These are phyloP conservation scores for Phaffia rhodozyma DNA, from an alignment of 1,284 basidiomycete genomes.

Conservation along the genomic window DNA sequence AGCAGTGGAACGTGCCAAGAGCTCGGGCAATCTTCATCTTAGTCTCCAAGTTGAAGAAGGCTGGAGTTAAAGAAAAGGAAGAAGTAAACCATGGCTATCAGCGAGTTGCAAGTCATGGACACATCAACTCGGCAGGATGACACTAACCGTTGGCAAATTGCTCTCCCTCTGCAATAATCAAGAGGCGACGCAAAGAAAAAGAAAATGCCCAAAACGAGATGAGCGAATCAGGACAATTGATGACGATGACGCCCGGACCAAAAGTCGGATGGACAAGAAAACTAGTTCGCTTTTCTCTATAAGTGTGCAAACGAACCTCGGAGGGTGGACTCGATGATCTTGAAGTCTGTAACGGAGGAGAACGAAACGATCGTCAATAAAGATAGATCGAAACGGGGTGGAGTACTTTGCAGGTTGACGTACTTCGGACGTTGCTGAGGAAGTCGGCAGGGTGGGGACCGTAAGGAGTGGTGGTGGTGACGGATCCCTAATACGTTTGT, in stretches of 20 bases:
- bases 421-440: slow-evolving; percentile 17
- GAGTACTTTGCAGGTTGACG: slow-evolving; percentile 4
- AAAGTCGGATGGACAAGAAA: not conserved
- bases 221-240: not conserved
- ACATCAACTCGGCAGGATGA: not conserved
- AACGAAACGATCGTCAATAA: not conserved
- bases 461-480: slow-evolving; percentile 8
- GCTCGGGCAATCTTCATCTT: slow-evolving; percentile 98
- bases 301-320: slow-evolving; percentile 48
- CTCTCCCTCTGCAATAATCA: slow-evolving; percentile 65
- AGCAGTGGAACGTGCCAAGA: slow-evolving; percentile 16
- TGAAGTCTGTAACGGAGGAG: not conserved
- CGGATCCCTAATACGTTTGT: not conserved
- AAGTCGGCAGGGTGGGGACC: slow-evolving; percentile 16
- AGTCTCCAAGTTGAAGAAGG: slow-evolving; percentile 91
- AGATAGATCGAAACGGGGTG: not conserved
- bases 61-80: too few relatives aligned
- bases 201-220: not conserved
- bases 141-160: slow-evolving; percentile 72
- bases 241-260: not conserved
- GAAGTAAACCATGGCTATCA: not conserved
- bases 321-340: slow-evolving; percentile 91
- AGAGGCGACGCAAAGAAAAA: not conserved
- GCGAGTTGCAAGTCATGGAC: not conserved
- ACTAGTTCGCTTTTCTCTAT: too few relatives aligned